Conservation (phyloP, 108 stramenopile species). For the Phaeodactylum tricornutum region DNA sequence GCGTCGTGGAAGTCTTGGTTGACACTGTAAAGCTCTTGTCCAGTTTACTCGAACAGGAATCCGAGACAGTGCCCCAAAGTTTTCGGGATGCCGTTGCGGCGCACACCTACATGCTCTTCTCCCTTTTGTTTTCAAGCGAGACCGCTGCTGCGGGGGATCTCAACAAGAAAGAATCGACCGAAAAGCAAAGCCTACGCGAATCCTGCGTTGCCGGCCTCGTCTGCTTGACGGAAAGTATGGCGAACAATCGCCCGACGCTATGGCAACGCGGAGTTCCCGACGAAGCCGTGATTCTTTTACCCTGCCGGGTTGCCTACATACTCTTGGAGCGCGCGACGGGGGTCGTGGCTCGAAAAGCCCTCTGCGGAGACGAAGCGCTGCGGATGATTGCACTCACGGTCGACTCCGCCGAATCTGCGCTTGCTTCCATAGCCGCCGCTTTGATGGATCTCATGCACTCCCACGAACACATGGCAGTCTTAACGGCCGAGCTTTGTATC, state of each 20-base stretch:
- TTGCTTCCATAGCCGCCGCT: conserved; percentile 64
- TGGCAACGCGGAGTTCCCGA: conserved; percentile 81
- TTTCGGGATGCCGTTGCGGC: conserved; percentile 71
- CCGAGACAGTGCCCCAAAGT: conserved; percentile 24
- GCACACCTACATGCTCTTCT: conserved; percentile 85
- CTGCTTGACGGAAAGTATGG: too few relatives aligned
- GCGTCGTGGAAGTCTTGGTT: conserved; percentile 45
- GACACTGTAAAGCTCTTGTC: conserved; percentile 42
- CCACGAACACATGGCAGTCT: conserved; percentile 69
- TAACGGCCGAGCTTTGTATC: conserved; percentile 64
- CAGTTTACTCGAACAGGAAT: conserved; percentile 25
- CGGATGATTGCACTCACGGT: conserved; percentile 56
- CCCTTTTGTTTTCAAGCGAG: conserved; percentile 78
- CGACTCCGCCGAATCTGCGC: conserved; percentile 28
- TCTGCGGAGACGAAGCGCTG: conserved; percentile 52
- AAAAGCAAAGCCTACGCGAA: conserved; percentile 38
- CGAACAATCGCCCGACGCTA: conserved; percentile 29
- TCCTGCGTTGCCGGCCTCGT: conserved; percentile 51
- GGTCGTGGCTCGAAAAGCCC: conserved; percentile 46
- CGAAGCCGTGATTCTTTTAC: conserved; percentile 58
- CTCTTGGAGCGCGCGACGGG: conserved; percentile 70
- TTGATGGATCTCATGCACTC: conserved; percentile 82
- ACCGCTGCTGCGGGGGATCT: conserved; percentile 44
- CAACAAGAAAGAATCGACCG: conserved; percentile 17
- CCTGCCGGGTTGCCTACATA: conserved; percentile 77